Evolutionary conservation across 306 rosid species (phyloP), one percentile per base, ranked within the genome.

Genomic region (Datisca glomerata): DNA sequence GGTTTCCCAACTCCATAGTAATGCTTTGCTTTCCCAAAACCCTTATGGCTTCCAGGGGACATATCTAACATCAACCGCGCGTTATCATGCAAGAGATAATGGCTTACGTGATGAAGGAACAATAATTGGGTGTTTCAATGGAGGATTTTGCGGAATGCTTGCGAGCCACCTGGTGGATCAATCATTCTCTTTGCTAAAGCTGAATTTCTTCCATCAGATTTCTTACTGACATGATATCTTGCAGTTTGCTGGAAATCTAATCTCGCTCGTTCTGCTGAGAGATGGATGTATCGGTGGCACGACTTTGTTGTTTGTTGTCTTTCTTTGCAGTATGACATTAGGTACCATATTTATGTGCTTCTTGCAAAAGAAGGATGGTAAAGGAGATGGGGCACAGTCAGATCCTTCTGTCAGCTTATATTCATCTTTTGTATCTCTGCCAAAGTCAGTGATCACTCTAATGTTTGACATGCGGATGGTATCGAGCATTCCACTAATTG

Each of bases 241-340:
- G 66, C 93, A 89, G 97, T 65, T 83, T 47, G 66, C 83, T 55
- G 97, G 97, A 58, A 89, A 89, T 80, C 85, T 89, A 32, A 13
- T 89, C 43, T 61, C 97, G 28, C 93, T 74, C 22, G 76, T 78
- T 40, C 57, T 89, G 41, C 71, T 89, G 22, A 74, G 53, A 22
- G 68, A 76, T 52, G 83, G 69, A 50, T 60, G 54, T 50, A 65
- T 69, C 47, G 68, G 59, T 4, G 64, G 80, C 59, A 65, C 93
- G 45, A 83, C 84, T 31, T 38, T 78, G 40, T 55, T 89, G 69
- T 89, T 76, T 60, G 28, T 63, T 41, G 85, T 89, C 47, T 89
- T 89, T 62, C 95, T 89, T 60, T 59, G 69, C 53, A 60, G 64
- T 36, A 71, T 80, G 86, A 66, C 79, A 36, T 56, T 89, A 43